Base-by-base conservation (phyloP, 1,284 basidiomycete species). In the Inonotus hispidus region DNA sequence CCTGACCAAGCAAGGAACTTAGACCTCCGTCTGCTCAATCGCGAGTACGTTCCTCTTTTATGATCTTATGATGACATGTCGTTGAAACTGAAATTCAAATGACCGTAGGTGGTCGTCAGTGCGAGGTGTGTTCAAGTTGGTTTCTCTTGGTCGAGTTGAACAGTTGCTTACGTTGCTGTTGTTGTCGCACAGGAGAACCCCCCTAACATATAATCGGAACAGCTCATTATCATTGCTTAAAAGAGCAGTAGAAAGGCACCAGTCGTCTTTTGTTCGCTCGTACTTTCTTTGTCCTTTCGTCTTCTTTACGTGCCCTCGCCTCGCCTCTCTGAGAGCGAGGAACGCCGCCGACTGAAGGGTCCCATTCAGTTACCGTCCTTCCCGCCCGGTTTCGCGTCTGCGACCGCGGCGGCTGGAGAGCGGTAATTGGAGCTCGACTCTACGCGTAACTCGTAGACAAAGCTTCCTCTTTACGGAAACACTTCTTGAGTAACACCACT, bases 1-100 rank as follows among this genome's bases (percentile, higher is more conserved):
- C 78, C 81, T 83, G 82, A 84, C 80, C 84, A 87, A 72, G 76
- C 77, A 80, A 82, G 84, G 78, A 87, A 89, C 77, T 80, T 75
- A 75, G 88, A 90, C 79, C 84, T 91, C 74, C 88, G 88, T 80
- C 80, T 89, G 72, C 76, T 90, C 86, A 86, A 85, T 84, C 83
- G 85, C 73, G 83, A 84, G 88, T 90, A 66, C 68, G 88, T 79
- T 16, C 64, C 64, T 66, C 66, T 67, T 62, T 65, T 61, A 59
- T 58, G 25, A 47, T 53, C 52, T 52, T 61, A 69, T 66, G 54
- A 53, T 64, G 63, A 59, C 43, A 64, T 65, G 62, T 66, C 67
- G 55, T 62, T 65, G 62, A 63, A 66, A 58, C 56, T 32, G 55
- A 23, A 32, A 35, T 39, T 57, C 27, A 38, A n/a, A 57, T 62